Conservation (phyloP, 2,329 filamentous ascomycete genomes). For the Scedosporium minutisporum region DNA sequence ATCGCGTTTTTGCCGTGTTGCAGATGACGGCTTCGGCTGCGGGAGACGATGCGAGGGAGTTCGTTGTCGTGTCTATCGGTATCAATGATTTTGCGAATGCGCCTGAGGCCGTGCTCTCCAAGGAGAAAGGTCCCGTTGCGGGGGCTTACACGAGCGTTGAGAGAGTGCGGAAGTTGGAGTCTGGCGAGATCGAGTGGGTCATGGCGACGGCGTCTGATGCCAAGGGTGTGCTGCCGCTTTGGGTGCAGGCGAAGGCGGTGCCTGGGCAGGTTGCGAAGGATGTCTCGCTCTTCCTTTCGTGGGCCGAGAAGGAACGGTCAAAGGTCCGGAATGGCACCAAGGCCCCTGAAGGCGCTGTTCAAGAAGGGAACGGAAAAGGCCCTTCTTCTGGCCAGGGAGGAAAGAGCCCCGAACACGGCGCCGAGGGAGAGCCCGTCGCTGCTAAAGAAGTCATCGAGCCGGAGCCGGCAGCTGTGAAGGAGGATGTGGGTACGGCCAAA, state of each 20-base stretch:
- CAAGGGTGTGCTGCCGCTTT: slow-evolving; percentile 53
- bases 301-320: slow-evolving; percentile 41
- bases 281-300: slow-evolving; percentile 57
- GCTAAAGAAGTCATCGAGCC: too few species aligned
- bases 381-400: neutral
- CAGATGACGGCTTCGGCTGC: slow-evolving; percentile 43
- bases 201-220: slow-evolving; percentile 72
- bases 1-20: slow-evolving; percentile 58
- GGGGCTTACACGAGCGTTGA: slow-evolving; percentile 60
- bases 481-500: too few species aligned
- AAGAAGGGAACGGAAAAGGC: neutral
- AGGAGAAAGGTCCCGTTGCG: slow-evolving; percentile 37
- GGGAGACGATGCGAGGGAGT: slow-evolving; percentile 28
- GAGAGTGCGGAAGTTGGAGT: slow-evolving; percentile 36
- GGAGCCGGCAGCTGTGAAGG: too few species aligned
- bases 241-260: slow-evolving; percentile 54
- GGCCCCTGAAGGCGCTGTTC: neutral
- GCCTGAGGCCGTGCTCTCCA: slow-evolving; percentile 59
- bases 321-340: slow-evolving; percentile 7
- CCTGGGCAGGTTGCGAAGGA: slow-evolving; percentile 59
- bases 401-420: neutral
- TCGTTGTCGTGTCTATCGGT: slow-evolving; percentile 49
- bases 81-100: slow-evolving; percentile 19
- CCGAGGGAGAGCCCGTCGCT: too few species aligned
- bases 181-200: slow-evolving; percentile 56